A percentile compares a stretch with the other conserved stretches of the same genome.
Evolutionary conservation across 805 yeast genomes (phyloP).

Genomic region (Cyberlindnera nakhonratchasimensis): DNA sequence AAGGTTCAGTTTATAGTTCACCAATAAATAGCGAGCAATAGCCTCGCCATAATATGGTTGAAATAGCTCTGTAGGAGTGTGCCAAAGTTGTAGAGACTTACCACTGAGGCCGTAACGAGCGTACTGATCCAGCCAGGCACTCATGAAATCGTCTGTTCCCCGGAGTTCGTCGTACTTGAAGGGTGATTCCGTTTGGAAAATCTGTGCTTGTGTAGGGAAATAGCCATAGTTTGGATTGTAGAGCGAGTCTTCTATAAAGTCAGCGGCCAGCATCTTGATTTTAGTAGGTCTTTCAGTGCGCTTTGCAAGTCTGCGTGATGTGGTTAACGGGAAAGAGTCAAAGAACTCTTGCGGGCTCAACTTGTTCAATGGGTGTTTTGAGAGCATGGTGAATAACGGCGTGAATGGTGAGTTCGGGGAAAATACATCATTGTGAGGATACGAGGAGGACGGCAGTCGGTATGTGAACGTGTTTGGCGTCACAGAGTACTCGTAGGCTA

Average conservation of each 20-base stretch:
- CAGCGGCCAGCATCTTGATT: conserved; percentile 69
- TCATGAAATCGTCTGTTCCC: conserved; percentile 68
- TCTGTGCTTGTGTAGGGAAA: conserved; percentile 73
- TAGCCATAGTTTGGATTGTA: conserved; percentile 83
- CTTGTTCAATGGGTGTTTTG: conserved; percentile 20
- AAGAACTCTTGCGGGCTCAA: conserved; percentile 19
- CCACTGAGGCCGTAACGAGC: conserved; percentile 41
- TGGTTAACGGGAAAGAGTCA: conserved; percentile 21
- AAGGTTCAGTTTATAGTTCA: conserved; percentile 62
- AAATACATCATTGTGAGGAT: conserved; percentile 15
- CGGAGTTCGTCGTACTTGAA: conserved; percentile 55
- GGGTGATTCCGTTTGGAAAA: conserved; percentile 64
- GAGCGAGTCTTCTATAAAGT: conserved; percentile 80
- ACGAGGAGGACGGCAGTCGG: conserved; percentile 19
- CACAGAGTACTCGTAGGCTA: conserved; percentile 23
- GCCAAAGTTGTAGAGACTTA: conserved; percentile 65
- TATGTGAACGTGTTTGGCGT: conserved; percentile 21
- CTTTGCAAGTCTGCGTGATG: conserved; percentile 24
- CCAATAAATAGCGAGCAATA: conserved; percentile 72
- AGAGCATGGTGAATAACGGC: conserved; percentile 14
- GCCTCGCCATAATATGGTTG: conserved; percentile 85
- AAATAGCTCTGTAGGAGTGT: conserved; percentile 84
- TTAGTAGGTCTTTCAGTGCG: conserved; percentile 48
- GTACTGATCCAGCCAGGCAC: conserved; percentile 63
- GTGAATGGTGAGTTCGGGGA: conserved; percentile 16